A percentile compares a stretch with the other conserved stretches of the same genome.
Evolutionary conservation across 257 asterid species (phyloP).

Genomic region (Forsythia suspensa): DNA sequence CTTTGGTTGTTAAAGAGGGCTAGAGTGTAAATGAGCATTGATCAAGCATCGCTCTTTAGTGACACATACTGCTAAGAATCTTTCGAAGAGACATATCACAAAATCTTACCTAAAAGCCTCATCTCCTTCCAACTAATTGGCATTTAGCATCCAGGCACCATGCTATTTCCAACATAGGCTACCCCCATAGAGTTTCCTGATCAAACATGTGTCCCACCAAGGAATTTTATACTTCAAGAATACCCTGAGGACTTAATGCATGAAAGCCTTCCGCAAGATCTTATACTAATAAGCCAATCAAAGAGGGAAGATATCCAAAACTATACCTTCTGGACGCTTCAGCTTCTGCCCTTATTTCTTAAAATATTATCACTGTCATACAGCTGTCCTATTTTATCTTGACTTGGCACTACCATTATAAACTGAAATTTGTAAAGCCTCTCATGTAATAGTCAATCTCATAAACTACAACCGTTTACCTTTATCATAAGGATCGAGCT

Average conservation of each 20-base stretch:
- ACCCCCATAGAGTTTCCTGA: neutral
- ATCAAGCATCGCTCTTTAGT: neutral
- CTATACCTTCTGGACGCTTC: neutral
- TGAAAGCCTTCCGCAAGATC: conserved; percentile 10
- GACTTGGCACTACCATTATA: neutral
- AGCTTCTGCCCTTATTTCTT: conserved; percentile 1
- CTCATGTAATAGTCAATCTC: neutral
- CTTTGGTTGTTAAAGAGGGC: neutral
- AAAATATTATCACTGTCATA: neutral
- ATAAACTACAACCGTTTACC: neutral
- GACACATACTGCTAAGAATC: neutral
- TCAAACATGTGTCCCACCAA: neutral
- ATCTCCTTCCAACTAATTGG: conserved; percentile 1
- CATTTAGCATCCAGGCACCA: neutral
- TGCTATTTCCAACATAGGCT: neutral
- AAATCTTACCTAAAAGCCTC: neutral
- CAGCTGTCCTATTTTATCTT: neutral
- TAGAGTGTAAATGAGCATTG: neutral
- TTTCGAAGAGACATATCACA: neutral
- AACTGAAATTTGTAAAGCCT: neutral
- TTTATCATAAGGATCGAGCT: neutral
- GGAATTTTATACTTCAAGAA: neutral
- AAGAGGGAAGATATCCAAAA: neutral
- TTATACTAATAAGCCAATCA: neutral
- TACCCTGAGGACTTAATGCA: neutral